Percentiles rank a stretch among this genome's conserved stretches.
These are phyloP conservation scores for Penicillium expansum DNA, from an alignment of 2,329 filamentous ascomycete species.

Conservation along the genomic window DNA sequence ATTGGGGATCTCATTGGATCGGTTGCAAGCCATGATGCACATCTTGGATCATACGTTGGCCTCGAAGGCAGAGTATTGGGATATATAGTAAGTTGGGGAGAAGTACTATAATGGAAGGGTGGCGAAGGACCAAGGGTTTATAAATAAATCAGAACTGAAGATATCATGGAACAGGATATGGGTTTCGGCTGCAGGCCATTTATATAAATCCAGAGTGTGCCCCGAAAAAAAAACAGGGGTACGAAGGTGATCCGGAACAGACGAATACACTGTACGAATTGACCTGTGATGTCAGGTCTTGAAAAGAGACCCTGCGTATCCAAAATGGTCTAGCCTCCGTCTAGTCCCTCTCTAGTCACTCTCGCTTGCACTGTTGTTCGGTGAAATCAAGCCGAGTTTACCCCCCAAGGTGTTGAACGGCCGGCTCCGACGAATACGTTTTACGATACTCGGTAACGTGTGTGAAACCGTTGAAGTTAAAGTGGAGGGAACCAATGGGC, in stretches of 20 bases:
- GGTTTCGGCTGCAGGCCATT: constrained; percentile 12
- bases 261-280: constrained; percentile 13
- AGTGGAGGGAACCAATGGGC: constrained; percentile 3
- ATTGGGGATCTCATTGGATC: constrained; percentile 16
- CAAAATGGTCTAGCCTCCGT: background rate
- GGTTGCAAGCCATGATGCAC: constrained; percentile 20
- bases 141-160: constrained; percentile 5
- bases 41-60: constrained; percentile 11
- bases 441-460: background rate
- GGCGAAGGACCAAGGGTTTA: background rate
- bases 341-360: background rate
- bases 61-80: background rate
- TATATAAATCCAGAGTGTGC: constrained; percentile 14
- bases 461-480: constrained; percentile 17
- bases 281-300: constrained; percentile 18
- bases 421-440: constrained; percentile 22
- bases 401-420: constrained; percentile 15
- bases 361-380: constrained; percentile 6
- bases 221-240: constrained; percentile 7
- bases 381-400: constrained; percentile 21
- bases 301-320: background rate
- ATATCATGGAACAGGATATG: constrained; percentile 10
- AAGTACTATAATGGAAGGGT: background rate
- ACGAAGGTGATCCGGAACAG: constrained; percentile 9
- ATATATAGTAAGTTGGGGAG: constrained; percentile 4